These are phyloP conservation scores for Spathaspora hagerdaliae DNA, from an alignment of 805 yeast species.

Conservation along the genomic window DNA sequence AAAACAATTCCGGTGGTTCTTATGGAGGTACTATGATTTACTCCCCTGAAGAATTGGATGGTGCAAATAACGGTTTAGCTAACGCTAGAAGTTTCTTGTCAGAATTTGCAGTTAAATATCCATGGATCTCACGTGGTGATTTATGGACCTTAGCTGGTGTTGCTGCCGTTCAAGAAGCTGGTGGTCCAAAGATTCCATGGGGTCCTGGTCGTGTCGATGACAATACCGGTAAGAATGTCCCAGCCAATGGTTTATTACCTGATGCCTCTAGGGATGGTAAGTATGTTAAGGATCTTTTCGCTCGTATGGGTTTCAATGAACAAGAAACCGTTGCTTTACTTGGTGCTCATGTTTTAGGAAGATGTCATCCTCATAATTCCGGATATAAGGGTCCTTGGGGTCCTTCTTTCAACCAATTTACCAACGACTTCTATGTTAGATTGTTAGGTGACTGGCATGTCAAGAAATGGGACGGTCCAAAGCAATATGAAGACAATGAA, in stretches of 20 bases:
- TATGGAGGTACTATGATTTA: conserved; percentile 36
- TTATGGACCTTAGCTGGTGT: conserved; percentile 78
- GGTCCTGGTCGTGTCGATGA: conserved; percentile 74
- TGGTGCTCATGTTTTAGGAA: conserved; percentile 42
- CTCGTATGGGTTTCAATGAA: conserved; percentile 46
- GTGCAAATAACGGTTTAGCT: conserved; percentile 59
- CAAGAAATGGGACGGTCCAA: conserved; percentile 37
- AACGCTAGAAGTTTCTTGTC: conserved; percentile 54
- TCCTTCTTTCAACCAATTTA: conserved; percentile 35
- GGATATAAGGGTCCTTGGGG: conserved; percentile 46
- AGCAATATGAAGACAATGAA: conserved; percentile 39
- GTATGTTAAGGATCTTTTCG: conserved; percentile 62
- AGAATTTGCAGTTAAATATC: conserved; percentile 52
- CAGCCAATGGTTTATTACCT: conserved; percentile 71
- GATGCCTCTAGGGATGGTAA: conserved; percentile 62
- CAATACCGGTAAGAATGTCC: conserved; percentile 44
- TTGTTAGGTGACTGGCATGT: conserved; percentile 53
- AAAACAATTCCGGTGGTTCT: conserved; percentile 30
- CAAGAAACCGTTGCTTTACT: conserved; percentile 39
- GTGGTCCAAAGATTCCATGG: conserved; percentile 80
- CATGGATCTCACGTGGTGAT: conserved; percentile 78
- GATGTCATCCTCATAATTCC: conserved; percentile 33
- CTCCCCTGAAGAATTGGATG: conserved; percentile 28
- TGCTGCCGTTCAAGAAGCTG: conserved; percentile 70
- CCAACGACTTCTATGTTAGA: conserved; percentile 35